These are phyloP conservation scores for Cystobasidiaceae sp. DNA, from an alignment of 1,284 basidiomycete genomes.

Conservation along the genomic window DNA sequence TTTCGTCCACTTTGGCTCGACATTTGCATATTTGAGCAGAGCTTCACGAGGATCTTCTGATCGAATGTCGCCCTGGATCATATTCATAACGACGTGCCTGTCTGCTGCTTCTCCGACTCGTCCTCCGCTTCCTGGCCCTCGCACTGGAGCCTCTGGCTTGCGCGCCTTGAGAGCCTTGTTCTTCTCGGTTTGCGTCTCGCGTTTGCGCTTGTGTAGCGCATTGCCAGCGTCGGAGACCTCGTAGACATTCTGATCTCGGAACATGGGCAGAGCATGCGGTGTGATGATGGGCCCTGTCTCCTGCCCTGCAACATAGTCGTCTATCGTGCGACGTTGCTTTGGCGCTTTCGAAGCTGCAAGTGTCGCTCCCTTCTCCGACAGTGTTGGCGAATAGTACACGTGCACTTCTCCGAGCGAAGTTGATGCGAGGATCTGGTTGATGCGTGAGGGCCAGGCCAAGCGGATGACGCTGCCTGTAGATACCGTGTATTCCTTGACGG, in stretches of 20 bases:
- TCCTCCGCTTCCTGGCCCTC: constrained; percentile 85
- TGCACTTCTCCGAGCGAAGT: constrained; percentile 81
- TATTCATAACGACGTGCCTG: constrained; percentile 86
- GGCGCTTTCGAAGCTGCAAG: constrained; percentile 61
- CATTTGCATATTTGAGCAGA: constrained; percentile 81
- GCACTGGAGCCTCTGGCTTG: constrained; percentile 83
- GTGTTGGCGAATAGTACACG: constrained; percentile 81
- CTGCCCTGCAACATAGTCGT: constrained; percentile 62
- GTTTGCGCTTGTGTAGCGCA: constrained; percentile 43
- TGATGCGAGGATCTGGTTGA: constrained; percentile 88
- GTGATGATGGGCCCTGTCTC: constrained; percentile 65
- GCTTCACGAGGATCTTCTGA: constrained; percentile 95
- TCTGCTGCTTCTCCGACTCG: constrained; percentile 91
- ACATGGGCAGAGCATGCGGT: constrained; percentile 83
- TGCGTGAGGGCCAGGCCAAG: constrained; percentile 90
- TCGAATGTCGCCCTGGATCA: constrained; percentile 79
- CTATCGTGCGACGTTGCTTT: constrained; percentile 68
- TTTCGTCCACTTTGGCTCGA: constrained; percentile 25
- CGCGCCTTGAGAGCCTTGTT: constrained; percentile 81
- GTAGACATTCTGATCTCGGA: constrained; percentile 65
- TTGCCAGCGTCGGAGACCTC: constrained; percentile 28
- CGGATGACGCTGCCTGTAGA: constrained; percentile 70
- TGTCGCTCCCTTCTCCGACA: constrained; percentile 86
- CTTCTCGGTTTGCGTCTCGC: constrained; percentile 64
- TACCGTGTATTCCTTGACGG: constrained; percentile 58